phyloP scores from a whole-genome alignment of 345 rosid genomes.

The Corymbia maculata region DNA sequence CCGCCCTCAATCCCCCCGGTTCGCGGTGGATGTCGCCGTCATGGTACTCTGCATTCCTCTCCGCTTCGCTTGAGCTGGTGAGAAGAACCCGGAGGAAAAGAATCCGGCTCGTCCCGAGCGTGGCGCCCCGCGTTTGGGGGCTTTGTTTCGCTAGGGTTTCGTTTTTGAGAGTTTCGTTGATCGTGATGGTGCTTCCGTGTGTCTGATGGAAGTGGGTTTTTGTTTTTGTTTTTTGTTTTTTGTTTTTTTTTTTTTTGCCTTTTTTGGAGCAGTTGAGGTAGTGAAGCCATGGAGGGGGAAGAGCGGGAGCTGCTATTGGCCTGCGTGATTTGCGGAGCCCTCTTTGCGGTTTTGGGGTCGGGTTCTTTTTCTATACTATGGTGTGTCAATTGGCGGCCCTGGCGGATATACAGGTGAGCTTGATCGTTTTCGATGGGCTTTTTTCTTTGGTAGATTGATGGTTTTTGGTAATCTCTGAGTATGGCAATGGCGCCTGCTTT shows the following conservation, averaged over 20 bases:
- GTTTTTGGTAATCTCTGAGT: not conserved
- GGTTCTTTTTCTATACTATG: slow-evolving; percentile 81
- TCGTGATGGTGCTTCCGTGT: not conserved
- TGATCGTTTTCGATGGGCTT: not conserved
- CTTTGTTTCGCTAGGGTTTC: not conserved
- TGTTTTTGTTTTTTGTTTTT: no score
- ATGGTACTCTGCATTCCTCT: slow-evolving; percentile 46
- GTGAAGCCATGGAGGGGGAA: slow-evolving; percentile 79
- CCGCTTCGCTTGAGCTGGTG: slow-evolving; percentile 7
- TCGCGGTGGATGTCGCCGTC: not conserved
- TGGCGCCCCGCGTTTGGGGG: not conserved
- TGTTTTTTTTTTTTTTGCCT: not conserved
- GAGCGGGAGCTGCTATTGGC: slow-evolving; percentile 53
- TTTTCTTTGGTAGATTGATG: not conserved
- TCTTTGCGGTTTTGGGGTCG: slow-evolving; percentile 61
- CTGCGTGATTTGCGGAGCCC: slow-evolving; percentile 80
- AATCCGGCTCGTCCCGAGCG: not conserved
- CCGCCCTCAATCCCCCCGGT: no score
- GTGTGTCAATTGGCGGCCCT: slow-evolving; percentile 98
- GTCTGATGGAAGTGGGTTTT: not conserved
- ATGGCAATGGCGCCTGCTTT: not conserved
- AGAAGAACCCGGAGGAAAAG: not conserved
- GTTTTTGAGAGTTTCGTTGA: not conserved
- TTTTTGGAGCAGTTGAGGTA: slow-evolving; percentile 26
- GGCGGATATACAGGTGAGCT: slow-evolving; percentile 89